Conservation (phyloP, 2,329 filamentous ascomycete species). For the Fusarium algeriense region DNA sequence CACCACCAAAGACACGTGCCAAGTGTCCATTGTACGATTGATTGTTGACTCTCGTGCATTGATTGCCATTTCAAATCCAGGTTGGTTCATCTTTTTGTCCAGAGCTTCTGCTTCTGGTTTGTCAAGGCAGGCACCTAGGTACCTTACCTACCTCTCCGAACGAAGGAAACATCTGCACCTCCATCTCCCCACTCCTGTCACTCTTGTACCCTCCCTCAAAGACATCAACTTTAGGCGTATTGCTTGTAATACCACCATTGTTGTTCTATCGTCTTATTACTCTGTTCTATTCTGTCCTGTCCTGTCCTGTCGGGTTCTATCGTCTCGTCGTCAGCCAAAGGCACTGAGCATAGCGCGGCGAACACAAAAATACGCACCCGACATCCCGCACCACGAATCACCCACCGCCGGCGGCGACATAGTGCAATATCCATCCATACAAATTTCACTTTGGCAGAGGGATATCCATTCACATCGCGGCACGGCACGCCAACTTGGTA, state of each 20-base stretch:
- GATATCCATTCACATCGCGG: slow-evolving; percentile 17
- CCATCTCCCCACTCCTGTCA: slow-evolving; percentile 14
- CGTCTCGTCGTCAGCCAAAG: slow-evolving; percentile 23
- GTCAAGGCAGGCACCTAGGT: slow-evolving; percentile 1
- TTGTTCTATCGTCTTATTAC: slow-evolving; percentile 8
- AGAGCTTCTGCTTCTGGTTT: slow-evolving; percentile 15
- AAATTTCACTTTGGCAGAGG: slow-evolving; percentile 21
- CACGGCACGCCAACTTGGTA: slow-evolving; percentile 26
- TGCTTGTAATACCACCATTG: slow-evolving; percentile 19
- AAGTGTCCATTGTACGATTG: slow-evolving; percentile 41
- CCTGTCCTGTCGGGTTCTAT: slow-evolving; percentile 10
- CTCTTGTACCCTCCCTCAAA: slow-evolving; percentile 18
- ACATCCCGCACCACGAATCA: slow-evolving; percentile 24
- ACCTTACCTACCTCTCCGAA: not conserved
- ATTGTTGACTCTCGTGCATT: slow-evolving; percentile 6
- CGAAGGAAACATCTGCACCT: slow-evolving; percentile 20
- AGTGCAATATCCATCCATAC: slow-evolving; percentile 23
- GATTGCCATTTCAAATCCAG: slow-evolving; percentile 34
- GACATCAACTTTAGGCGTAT: slow-evolving; percentile 22
- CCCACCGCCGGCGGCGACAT: slow-evolving; percentile 22
- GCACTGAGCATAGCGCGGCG: slow-evolving; percentile 31
- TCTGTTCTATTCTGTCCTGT: slow-evolving; percentile 11
- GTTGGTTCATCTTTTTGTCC: slow-evolving; percentile 44
- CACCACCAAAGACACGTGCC: slow-evolving; percentile 14
- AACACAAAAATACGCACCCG: slow-evolving; percentile 30